Evolutionary conservation across 768 basidiomycete species (phyloP), one percentile per base, ranked within the genome.

Genomic region (Termitomyces sp.): DNA sequence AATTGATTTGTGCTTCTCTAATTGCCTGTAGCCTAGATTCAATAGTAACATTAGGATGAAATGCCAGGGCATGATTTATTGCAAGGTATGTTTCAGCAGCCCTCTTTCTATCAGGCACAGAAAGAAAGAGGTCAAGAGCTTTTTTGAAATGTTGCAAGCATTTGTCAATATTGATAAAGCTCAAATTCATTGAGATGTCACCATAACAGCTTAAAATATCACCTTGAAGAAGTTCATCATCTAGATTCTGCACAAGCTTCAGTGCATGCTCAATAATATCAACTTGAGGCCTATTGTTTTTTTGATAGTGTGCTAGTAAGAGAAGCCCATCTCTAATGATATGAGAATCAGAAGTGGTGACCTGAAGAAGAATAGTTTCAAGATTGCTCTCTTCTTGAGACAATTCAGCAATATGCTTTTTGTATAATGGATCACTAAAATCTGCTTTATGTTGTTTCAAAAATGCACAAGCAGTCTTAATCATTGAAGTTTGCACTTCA

Each of bases 371-470:
- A 2, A 67, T 51, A 4, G 57, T 20, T 20, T 59, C 60, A 8
- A 65, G 47, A 42, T 65, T 65, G 8, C 34, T 41, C 26, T 64
- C 61, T 54, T 63, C 61, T 1, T 14, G 26, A 18, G 50, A 44
- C 9, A 66, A 8, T 20, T 53, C 46, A 37, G 18, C 13, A 14
- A 41, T 3, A 18, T 57, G 24, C 18, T 31, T 36, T 34, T 59
- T 55, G 48, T 63, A 64, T 16, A n/a, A 34, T 29, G 52, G 26
- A 22, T 61, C 44, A 29, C 57, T 58, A 32, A 57, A 53, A 10
- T 24, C n/a, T 22, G 55, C 52, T 36, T 61, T 44, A 41, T 67
- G 61, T 2, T 46, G 26, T 8, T 55, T 47, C 4, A 68, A 41
- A 24, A 61, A 67, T 12, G 34, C 7, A 47, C 61, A 65, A 31